Evolutionary conservation across 352 stramenopile species (phyloP), one percentile per base, ranked within the genome.

Genomic region (Globisporangium orthogonon): DNA sequence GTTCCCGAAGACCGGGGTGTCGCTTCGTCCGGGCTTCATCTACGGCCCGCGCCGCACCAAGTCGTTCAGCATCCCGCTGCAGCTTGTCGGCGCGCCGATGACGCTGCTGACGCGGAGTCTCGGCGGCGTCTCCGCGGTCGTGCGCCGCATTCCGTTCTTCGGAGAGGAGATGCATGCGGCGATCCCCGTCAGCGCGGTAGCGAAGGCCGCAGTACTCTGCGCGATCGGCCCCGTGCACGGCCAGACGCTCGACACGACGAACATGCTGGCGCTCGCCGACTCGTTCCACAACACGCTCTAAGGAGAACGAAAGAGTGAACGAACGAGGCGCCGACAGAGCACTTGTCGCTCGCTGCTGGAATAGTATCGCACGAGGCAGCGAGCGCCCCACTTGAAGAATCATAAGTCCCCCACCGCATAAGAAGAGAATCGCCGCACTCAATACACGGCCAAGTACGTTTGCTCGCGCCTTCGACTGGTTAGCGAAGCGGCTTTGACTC

Each of bases 1-100:
- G 40, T 97, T 94, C 60, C 86, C 87, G 15, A 65, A 66, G 2
- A 86, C 78, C 0, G 86, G 91, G 9, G 85, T 96, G 1, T 87
- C 82, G 45, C 65, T 96, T 33, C 78, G 87, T 41, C 87, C 88
- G 23, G 89, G 89, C 30, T 96, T 97, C 70, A 94, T 97, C 50
- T 97, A 96, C 57, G 89, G 89, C 23, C 75, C 71, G 63, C 74
- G 87, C 40, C 81, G 76, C 47, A 72, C 81, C 9, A 80, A 80
- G 28, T 82, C 83, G 46, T 78, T 69, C 62, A 78, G 76, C 41
- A 61, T 90, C 58, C 87, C 89, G 39, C 62, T 96, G 53, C 86
- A 96, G 35, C 58, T 91, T 23, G 59, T 83, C 23, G 89, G 89
- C 11, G 71, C 63, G 3, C 89, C 89, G 3, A 81, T 96, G 44